Evolutionary conservation across 345 rosid species (phyloP), one percentile per base, ranked within the genome.

Genomic region (Nasturtium officinale): DNA sequence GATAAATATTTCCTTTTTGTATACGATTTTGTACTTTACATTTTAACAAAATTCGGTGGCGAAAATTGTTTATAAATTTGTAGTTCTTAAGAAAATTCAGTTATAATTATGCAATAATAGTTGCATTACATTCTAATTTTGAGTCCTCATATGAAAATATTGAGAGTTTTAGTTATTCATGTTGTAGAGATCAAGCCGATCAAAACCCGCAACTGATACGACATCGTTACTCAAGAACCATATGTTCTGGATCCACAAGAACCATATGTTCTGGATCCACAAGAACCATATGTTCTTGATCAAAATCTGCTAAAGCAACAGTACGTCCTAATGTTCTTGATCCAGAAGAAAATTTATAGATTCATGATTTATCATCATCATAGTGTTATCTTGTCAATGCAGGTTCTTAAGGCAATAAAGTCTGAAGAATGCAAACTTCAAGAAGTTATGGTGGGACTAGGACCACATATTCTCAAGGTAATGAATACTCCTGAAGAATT

Each of bases 381-480:
- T 65, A 9, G 30, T 2, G 10, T 75, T 66, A 11, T 37, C 48
- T 43, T 58, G 47, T 59, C 57, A 32, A 4, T 64, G 50, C 85
- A 94, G 98, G 96, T 87, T 67, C 88, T 94, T 3, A 79, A 75
- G 82, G 87, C 82, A 45, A 80, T 88, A 0, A 69, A 74, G 73
- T 82, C 82, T 20, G 85, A 78, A 65, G 83, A 88, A 29, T 67
- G 35, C 8, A 72, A 78, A 70, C 70, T 81, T 70, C 97, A 89
- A 53, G 98, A 91, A 81, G 92, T 91, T 61, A 89, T 94, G 96
- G 77, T 89, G 61, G 98, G 98, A 54, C 80, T 94, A 79, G 96
- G 93, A 11, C 86, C 91, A 1, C 89, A 85, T 58, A 81, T 84
- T 28, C 85, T 94, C 81, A 88, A 68, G 65, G 75, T 80, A 73